Base-by-base conservation (phyloP, 306 rosid genomes). In the Delonix regia region DNA sequence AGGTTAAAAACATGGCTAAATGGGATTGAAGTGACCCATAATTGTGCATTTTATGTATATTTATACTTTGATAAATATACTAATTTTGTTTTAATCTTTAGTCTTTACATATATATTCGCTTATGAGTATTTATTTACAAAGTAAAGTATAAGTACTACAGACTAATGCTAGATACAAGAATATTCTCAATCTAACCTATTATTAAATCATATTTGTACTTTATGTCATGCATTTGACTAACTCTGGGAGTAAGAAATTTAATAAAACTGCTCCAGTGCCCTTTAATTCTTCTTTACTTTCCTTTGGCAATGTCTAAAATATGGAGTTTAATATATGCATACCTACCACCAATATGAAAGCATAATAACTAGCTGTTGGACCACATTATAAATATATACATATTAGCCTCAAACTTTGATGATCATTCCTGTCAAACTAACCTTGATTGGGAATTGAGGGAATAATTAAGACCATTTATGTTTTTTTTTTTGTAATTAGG, bases 311-410 rank as follows among this genome's bases (percentile, higher is more conserved):
- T 48, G 84, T 71, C 75, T 64, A 49, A 42, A 66, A 70, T 48
- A 73, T 66, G 69, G 69, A 69, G 59, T 78, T 64, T 72, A 82
- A 48, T 82, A 82, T 82, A 81, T 48, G 79, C 71, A 77, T 69
- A 85, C 89, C 89, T 73, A 86, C 87, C 84, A 82, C 78, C 85
- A 81, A 55, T 60, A 28, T 41, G 79, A 62, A 77, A 83, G 76
- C 87, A 82, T 86, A 72, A 80, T 85, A 38, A 64, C 70, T 76
- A 81, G 69, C 71, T 6, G 77, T 83, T 77, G 89, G 73, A 80
- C 21, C 56, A 39, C 48, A 45, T 0, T 59, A 57, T 14, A 47
- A 2, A 21, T 0, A 56, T 3, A 56, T 21, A 55, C 22, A 55
- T 61, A 71, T 63, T 62, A 64, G 56, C 71, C 64, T 21, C 27